A percentile compares a stretch with the other conserved stretches of the same genome.
Conservation (phyloP, 805 yeast genomes). For the Blastobotrys chiropterorum region DNA sequence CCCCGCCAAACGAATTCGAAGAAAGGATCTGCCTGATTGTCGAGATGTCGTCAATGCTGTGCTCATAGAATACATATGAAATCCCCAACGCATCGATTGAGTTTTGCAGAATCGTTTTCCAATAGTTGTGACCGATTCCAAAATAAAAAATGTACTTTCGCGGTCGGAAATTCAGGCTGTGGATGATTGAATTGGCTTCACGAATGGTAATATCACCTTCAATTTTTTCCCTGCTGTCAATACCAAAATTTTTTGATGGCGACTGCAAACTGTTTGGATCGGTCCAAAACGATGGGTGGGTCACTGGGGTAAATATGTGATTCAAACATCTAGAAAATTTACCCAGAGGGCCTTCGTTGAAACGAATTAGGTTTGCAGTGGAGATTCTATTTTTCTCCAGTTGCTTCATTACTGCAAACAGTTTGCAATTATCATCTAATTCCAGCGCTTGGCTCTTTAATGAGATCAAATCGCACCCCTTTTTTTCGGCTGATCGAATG, state of each 20-base stretch:
- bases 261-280: constrained; percentile 7
- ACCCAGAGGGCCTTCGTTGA: constrained; percentile 9
- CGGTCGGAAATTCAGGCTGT: constrained; percentile 3
- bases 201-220: neutral
- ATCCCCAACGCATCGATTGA: constrained; percentile 6
- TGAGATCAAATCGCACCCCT: constrained; percentile 4
- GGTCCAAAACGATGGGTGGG: constrained; percentile 2
- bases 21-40: constrained; percentile 1
- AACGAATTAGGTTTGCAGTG: constrained; percentile 5
- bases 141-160: constrained; percentile 2
- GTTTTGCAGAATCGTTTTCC: neutral
- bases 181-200: constrained; percentile 1
- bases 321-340: constrained; percentile 10
- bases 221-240: neutral
- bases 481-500: neutral
- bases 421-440: constrained; percentile 5
- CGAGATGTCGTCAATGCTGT: neutral
- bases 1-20: constrained; percentile 8
- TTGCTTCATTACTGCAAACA: neutral
- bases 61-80: neutral
- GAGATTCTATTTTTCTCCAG: neutral
- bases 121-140: neutral
- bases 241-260: neutral
- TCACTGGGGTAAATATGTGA: constrained; percentile 8
- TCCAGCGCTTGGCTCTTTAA: constrained; percentile 7